Evolutionary conservation across 805 yeast species (phyloP).

Genomic region (Hermanozyma aechmeae): DNA sequence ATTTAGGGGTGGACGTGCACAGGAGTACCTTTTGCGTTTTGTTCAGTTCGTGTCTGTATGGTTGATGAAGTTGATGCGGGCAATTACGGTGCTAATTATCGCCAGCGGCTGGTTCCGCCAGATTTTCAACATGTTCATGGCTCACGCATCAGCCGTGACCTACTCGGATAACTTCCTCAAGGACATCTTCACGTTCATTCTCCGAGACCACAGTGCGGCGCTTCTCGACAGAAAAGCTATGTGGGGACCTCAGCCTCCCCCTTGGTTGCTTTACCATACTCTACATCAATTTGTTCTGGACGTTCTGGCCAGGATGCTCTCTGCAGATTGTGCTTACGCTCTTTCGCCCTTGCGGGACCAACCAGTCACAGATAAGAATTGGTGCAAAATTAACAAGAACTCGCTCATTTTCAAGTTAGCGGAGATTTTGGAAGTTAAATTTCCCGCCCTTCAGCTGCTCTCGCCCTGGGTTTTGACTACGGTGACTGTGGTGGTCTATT

Average conservation of each 20-base stretch:
- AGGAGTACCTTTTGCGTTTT: slow-evolving; percentile 1
- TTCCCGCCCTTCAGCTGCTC: slow-evolving; percentile 2
- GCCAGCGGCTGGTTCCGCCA: slow-evolving; percentile 10
- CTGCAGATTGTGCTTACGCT: slow-evolving; percentile 8
- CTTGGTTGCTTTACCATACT: slow-evolving; percentile 7
- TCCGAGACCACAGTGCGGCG: slow-evolving; percentile 10
- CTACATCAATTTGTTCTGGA: background rate
- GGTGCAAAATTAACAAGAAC: slow-evolving; percentile 3
- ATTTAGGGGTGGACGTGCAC: slow-evolving; percentile 2
- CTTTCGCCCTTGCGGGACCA: slow-evolving; percentile 4
- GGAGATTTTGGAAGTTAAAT: slow-evolving; percentile 3
- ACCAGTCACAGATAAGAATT: background rate
- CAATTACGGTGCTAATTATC: slow-evolving; percentile 2
- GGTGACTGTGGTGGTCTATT: slow-evolving; percentile 6
- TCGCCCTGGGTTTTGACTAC: slow-evolving; percentile 5
- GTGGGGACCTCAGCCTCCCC: background rate
- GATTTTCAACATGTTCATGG: slow-evolving; percentile 12
- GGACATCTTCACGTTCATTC: slow-evolving; percentile 20
- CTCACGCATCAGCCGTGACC: slow-evolving; percentile 16
- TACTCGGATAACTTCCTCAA: slow-evolving; percentile 17
- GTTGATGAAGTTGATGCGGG: slow-evolving; percentile 5
- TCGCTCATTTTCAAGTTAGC: slow-evolving; percentile 9
- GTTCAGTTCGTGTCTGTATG: slow-evolving; percentile 1
- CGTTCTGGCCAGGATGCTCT: background rate
- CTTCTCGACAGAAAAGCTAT: slow-evolving; percentile 5